A percentile compares a stretch with the other conserved stretches of the same genome.
Evolutionary conservation across 192 early-diverging fungal genomes (phyloP).

Genomic region (Coemansia sp.): DNA sequence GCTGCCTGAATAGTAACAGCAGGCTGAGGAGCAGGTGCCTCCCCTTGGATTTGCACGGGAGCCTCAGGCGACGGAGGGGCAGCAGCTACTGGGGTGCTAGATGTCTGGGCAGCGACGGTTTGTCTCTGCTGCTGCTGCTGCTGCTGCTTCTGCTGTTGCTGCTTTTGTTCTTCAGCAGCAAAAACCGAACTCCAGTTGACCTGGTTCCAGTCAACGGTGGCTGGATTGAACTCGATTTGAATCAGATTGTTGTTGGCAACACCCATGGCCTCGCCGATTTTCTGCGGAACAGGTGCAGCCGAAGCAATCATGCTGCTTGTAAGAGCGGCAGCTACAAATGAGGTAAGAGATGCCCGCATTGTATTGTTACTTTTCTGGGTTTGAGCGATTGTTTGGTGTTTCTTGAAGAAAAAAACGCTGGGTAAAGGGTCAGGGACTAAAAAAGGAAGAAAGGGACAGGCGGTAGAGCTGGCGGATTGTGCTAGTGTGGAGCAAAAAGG

Average conservation of each 20-base stretch:
- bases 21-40: background rate
- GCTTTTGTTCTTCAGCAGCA: slow-evolving; percentile 1
- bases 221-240: slow-evolving; percentile 24
- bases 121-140: background rate
- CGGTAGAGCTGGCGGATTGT: background rate
- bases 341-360: slow-evolving; percentile 23
- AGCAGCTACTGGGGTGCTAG: background rate
- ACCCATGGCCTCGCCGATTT: slow-evolving; percentile 15
- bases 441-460: background rate
- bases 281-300: slow-evolving; percentile 14
- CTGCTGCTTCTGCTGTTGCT: background rate
- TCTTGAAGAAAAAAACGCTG: background rate
- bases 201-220: slow-evolving; percentile 23
- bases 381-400: background rate
- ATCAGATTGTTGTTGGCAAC: slow-evolving; percentile 16
- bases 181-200: slow-evolving; percentile 32
- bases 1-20: background rate
- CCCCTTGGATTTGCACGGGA: background rate
- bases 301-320: slow-evolving; percentile 13
- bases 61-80: background rate
- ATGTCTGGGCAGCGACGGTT: background rate
- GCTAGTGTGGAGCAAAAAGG: background rate
- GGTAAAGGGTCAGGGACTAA: background rate
- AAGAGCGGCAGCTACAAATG: slow-evolving; percentile 14
- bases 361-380: background rate